Evolutionary conservation across 192 early-diverging fungal genomes (phyloP).

Genomic region (Cladochytrium replicatum): DNA sequence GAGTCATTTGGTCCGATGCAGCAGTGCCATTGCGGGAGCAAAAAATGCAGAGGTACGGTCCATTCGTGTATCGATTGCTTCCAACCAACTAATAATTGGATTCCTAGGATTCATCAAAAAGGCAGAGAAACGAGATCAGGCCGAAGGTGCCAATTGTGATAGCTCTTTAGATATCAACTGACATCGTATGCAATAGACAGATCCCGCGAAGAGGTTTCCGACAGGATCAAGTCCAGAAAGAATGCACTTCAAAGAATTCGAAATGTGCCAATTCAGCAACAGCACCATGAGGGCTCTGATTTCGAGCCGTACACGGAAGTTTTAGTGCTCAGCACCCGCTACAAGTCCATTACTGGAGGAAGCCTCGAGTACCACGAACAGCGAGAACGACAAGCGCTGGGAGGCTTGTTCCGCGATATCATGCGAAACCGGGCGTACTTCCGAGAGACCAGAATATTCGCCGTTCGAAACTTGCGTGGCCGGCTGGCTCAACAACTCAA

Average conservation of each 20-base stretch:
- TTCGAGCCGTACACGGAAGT: background rate
- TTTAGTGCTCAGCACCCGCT: background rate
- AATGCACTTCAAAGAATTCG: background rate
- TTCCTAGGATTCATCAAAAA: constrained; percentile 5
- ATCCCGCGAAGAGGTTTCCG: background rate
- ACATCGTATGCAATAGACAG: no score
- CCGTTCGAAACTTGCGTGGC: constrained; percentile 10
- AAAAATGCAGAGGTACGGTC: constrained; percentile 57
- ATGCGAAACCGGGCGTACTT: constrained; percentile 13
- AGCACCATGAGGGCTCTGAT: background rate
- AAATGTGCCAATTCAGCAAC: background rate
- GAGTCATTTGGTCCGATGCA: constrained; percentile 56
- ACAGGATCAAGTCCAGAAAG: constrained; percentile 9
- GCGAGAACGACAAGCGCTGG: constrained; percentile 1
- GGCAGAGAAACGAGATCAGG: constrained; percentile 11
- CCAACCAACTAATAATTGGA: background rate
- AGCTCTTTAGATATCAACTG: background rate
- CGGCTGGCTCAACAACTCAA: no score
- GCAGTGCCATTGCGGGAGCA: constrained; percentile 57
- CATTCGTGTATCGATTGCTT: background rate
- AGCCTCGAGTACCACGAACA: background rate
- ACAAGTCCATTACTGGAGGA: background rate
- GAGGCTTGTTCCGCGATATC: constrained; percentile 4
- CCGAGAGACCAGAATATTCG: constrained; percentile 3
- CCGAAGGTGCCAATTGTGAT: background rate